Percentiles rank a stretch among this genome's conserved stretches.
Evolutionary conservation across 2,329 filamentous ascomycete genomes (phyloP).

Genomic region (Chaetomiaceae sp.): DNA sequence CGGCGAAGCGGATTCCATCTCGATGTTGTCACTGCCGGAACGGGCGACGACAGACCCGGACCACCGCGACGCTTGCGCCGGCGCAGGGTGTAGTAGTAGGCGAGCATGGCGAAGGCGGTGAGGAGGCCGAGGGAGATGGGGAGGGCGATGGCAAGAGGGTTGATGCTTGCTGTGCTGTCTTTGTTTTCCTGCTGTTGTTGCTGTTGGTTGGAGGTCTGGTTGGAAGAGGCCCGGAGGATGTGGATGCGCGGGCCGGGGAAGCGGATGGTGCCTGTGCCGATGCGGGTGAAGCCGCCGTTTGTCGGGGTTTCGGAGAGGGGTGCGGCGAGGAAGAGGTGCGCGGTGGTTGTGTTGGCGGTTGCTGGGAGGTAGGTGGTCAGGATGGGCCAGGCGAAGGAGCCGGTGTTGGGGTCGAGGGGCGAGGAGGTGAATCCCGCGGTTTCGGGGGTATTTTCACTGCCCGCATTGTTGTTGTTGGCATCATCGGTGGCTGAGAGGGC

Average conservation of each 20-base stretch:
- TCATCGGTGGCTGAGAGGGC: background rate
- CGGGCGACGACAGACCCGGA: no score
- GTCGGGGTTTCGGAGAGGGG: slow-evolving; percentile 1
- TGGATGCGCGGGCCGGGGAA: slow-evolving; percentile 10
- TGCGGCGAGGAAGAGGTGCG: slow-evolving; percentile 12
- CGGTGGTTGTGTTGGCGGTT: slow-evolving; percentile 3
- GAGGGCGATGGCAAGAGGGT: slow-evolving; percentile 13
- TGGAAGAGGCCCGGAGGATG: background rate
- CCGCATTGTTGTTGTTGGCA: background rate
- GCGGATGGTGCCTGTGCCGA: slow-evolving; percentile 4
- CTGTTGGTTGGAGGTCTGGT: background rate
- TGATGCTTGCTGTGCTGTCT: background rate
- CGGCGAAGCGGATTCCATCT: no score
- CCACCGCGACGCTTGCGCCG: no score
- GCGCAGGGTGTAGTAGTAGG: slow-evolving; percentile 1
- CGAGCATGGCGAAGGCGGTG: slow-evolving; percentile 9
- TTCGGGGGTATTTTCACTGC: no score
- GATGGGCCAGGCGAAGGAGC: slow-evolving; percentile 14
- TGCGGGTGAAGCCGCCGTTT: slow-evolving; percentile 3
- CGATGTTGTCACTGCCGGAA: no score
- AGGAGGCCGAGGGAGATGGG: slow-evolving; percentile 12
- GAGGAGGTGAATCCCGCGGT: slow-evolving; percentile 14
- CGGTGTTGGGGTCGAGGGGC: slow-evolving; percentile 2
- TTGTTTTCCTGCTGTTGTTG: background rate
- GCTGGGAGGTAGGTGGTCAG: slow-evolving; percentile 10